phyloP scores from a whole-genome alignment of 176 grass and related monocot genomes.

The bread wheat (Triticum aestivum) region DNA sequence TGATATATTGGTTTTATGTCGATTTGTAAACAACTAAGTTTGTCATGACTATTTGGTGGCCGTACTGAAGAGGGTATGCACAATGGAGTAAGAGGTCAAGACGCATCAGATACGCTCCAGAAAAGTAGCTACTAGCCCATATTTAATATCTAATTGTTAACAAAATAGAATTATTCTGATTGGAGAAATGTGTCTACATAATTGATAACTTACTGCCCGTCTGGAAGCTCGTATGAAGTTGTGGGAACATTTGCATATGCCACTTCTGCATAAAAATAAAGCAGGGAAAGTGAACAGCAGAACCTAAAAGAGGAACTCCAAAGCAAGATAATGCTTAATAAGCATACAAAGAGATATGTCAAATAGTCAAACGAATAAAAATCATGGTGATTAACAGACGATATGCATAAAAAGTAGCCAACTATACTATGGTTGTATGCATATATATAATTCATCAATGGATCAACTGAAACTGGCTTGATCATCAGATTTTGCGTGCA shows the following conservation, averaged over 20 bases:
- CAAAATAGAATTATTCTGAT: constrained; percentile 16
- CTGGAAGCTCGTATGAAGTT: constrained; percentile 98
- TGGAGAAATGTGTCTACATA: constrained; percentile 8
- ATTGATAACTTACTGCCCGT: constrained; percentile 88
- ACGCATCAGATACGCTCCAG: neutral
- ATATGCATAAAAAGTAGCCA: neutral
- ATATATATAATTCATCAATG: neutral
- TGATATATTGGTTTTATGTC: neutral
- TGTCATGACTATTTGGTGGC: neutral
- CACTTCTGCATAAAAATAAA: constrained; percentile 71
- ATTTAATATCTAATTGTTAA: constrained; percentile 13
- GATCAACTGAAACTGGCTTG: neutral
- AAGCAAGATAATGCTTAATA: constrained; percentile 12
- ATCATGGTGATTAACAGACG: neutral
- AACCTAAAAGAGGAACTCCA: constrained; percentile 12
- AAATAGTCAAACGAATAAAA: constrained; percentile 19
- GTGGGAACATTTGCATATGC: constrained; percentile 99
- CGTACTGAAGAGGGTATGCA: neutral
- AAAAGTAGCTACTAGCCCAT: neutral
- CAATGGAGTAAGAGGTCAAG: neutral
- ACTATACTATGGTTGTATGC: neutral
- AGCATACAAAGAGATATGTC: neutral
- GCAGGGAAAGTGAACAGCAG: constrained; percentile 14
- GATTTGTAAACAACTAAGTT: neutral
- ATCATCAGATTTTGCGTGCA: neutral